Conservation (phyloP, 768 basidiomycete genomes). For the Tylopilus vinaceipallidus region DNA sequence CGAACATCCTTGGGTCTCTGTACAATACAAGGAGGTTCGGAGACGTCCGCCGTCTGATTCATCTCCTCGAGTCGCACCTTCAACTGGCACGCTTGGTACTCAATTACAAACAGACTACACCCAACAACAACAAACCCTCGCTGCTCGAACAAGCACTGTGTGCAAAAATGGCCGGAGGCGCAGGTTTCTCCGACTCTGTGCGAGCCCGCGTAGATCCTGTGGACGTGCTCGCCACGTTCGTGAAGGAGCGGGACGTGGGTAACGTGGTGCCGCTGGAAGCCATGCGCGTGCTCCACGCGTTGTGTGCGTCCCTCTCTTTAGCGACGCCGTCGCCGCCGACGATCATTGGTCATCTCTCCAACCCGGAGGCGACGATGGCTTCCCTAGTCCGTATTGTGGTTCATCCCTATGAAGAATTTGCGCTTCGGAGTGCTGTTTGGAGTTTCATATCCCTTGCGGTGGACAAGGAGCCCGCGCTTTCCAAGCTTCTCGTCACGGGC, state of each 20-base stretch:
- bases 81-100: constrained; percentile 61
- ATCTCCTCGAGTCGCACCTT: constrained; percentile 67
- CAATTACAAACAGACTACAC: constrained; percentile 55
- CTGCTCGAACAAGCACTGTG: constrained; percentile 79
- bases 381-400: constrained; percentile 69
- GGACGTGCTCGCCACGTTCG: constrained; percentile 68
- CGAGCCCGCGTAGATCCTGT: constrained; percentile 64
- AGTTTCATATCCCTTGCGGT: constrained; percentile 77
- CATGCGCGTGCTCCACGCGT: constrained; percentile 60
- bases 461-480: constrained; percentile 83
- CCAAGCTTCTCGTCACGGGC: constrained; percentile 75
- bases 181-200: constrained; percentile 40
- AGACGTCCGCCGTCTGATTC: constrained; percentile 67
- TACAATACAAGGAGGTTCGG: constrained; percentile 62
- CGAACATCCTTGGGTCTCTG: constrained; percentile 56
- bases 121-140: constrained; percentile 45
- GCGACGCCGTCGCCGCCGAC: constrained; percentile 64
- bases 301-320: constrained; percentile 63
- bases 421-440: constrained; percentile 78
- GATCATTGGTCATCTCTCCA: constrained; percentile 73
- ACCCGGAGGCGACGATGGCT: constrained; percentile 69
- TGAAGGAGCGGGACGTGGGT: constrained; percentile 64
- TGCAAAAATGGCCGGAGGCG: constrained; percentile 53
- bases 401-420: constrained; percentile 76
- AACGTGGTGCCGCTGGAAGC: constrained; percentile 62